phyloP scores from a whole-genome alignment of 1,284 basidiomycete genomes.

The Coriolopsis trogii region DNA sequence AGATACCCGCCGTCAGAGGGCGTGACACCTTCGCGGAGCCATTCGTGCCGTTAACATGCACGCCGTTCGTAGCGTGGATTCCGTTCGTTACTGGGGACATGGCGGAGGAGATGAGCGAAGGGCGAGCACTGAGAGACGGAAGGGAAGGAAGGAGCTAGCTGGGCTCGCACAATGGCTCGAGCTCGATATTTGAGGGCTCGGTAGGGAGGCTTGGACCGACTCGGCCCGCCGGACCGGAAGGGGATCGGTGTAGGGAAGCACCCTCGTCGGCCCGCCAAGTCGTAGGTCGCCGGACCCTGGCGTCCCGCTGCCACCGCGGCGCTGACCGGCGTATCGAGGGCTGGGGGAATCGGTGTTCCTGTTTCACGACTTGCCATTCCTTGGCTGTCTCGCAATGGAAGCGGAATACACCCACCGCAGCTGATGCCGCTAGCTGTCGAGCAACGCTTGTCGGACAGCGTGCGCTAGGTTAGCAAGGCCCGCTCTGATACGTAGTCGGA shows the following conservation, averaged over 20 bases:
- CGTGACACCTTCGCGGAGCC: constrained; percentile 36
- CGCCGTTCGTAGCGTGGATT: constrained; percentile 1
- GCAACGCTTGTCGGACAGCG: no score
- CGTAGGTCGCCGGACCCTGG: background rate
- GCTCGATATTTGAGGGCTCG: constrained; percentile 4
- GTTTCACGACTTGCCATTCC: background rate
- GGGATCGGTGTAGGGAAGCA: background rate
- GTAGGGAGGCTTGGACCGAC: constrained; percentile 1
- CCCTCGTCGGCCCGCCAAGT: background rate
- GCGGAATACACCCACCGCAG: background rate
- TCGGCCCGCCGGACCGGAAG: constrained; percentile 18
- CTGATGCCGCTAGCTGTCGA: no score
- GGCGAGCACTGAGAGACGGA: background rate
- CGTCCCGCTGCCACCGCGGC: background rate
- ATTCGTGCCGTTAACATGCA: constrained; percentile 19
- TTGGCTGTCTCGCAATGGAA: background rate
- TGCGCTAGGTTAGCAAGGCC: no score
- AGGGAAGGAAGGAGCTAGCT: constrained; percentile 2
- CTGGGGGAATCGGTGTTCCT: no score
- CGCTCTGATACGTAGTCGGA: no score
- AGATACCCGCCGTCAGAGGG: constrained; percentile 75
- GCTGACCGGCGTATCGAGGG: background rate
- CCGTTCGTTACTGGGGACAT: constrained; percentile 12
- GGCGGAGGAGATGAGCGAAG: background rate
- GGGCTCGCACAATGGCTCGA: background rate